A percentile compares a stretch with the other conserved stretches of the same genome.
phyloP scores from a whole-genome alignment of 1,284 basidiomycete species.

The Wallemia ichthyophaga region DNA sequence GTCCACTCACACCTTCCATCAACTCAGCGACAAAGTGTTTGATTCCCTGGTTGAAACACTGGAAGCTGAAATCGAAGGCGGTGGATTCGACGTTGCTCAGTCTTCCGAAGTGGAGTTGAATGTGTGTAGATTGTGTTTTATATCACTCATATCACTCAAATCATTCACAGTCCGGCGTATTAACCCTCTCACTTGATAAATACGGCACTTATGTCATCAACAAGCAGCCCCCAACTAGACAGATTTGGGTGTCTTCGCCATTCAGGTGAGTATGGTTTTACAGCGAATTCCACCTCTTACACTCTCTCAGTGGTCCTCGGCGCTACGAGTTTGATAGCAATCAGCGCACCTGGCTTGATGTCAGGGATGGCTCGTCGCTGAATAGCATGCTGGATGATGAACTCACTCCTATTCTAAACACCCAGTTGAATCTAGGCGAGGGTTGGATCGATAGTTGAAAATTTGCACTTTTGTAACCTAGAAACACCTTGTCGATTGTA shows the following conservation, averaged over 20 bases:
- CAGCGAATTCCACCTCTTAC: background rate
- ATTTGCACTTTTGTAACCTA: too few species aligned
- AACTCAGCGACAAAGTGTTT: background rate
- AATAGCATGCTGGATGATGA: conserved; percentile 36
- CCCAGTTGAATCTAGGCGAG: conserved; percentile 9
- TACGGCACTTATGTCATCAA: conserved; percentile 96
- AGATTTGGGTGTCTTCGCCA: conserved; percentile 92
- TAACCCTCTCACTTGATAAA: conserved; percentile 52
- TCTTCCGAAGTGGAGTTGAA: background rate
- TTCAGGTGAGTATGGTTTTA: conserved; percentile 23
- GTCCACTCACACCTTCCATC: background rate
- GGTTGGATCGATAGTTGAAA: background rate
- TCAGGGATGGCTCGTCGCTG: conserved; percentile 32
- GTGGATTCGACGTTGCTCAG: background rate
- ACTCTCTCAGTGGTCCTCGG: conserved; percentile 38
- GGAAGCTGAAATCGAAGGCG: background rate
- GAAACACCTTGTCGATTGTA: too few species aligned
- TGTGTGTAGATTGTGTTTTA: background rate
- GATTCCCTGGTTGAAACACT: background rate
- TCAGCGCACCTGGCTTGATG: conserved; percentile 34
- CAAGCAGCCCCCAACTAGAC: conserved; percentile 96
- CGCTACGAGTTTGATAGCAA: conserved; percentile 42
- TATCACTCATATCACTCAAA: background rate
- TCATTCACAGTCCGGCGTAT: conserved; percentile 39
- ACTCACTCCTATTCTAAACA: conserved; percentile 16